Base-by-base conservation (phyloP, 495 filamentous ascomycete genomes). In the Penicillium arizonense region DNA sequence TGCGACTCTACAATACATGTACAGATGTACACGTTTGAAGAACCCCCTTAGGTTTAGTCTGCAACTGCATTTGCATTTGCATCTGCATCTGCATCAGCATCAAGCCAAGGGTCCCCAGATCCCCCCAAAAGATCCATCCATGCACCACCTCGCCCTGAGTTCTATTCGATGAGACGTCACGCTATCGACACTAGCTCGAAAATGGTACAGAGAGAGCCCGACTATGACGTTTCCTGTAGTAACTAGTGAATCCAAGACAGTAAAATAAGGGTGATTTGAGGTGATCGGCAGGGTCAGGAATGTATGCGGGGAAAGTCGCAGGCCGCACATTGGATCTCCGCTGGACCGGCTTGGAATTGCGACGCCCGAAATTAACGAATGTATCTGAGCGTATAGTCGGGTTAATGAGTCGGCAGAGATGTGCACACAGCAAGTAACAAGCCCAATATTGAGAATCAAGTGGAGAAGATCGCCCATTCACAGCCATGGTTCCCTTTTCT, bases 401-500 rank as follows among this genome's bases (percentile, higher is more conserved):
- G 28, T 30, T 1, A 7, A 30, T 30, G 8, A 18, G 1, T 30
- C 28, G 28, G 28, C 28, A 30, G 28, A 30, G 28, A 2, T 8
- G 28, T 30, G 39, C 1, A 26, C 39, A 23, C 10, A 26, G 16
- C 39, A 4, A 11, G 41, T 8, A 30, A 30, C 0, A 30, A 32
- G 6, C 9, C 24, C 32, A 35, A 47, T n/a, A 47, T 47, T 47
- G 44, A 18, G 12, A 5, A 16, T 13, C 13, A 12, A 18, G 36
- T 33, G 37, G 38, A 42, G 47, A 34, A 16, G 30, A 50, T 42
- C 37, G 7, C 36, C 47, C 26, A 24, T 16, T 14, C 12, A 11
- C 21, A 20, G 28, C 52, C 46, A 46, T 47, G 56, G 56, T 51
- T 56, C 36, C 40, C 26, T 28, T 43, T 28, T 10, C 32, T 51